phyloP scores from a whole-genome alignment of 306 rosid species.

The Quercus ilex region DNA sequence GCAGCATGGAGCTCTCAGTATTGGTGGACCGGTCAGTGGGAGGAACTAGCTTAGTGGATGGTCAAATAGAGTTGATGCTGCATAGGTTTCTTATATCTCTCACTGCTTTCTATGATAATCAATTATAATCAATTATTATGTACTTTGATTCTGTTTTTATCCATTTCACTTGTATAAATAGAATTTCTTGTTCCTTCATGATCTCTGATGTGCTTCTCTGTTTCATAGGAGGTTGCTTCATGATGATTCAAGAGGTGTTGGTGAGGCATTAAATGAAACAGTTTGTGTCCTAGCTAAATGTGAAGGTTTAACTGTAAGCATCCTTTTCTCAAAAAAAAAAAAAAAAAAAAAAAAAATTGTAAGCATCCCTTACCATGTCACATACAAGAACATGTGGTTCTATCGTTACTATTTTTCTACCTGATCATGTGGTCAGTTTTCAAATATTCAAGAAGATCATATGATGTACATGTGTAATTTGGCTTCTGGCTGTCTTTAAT shows the following conservation, averaged over 20 bases:
- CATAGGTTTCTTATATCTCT: conserved; percentile 53
- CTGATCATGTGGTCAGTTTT: neutral
- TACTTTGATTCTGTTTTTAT: neutral
- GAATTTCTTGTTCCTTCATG: conserved; percentile 1
- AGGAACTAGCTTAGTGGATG: conserved; percentile 78
- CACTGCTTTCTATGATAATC: neutral
- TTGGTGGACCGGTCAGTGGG: conserved; percentile 82
- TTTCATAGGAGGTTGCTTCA: conserved; percentile 62
- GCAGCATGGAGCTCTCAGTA: conserved; percentile 57
- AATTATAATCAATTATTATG: neutral
- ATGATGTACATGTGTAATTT: neutral
- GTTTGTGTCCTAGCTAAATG: conserved; percentile 64
- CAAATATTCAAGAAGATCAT: neutral
- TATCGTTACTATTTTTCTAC: neutral
- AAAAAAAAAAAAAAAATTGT: conserved; percentile 26
- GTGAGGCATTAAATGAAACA: conserved; percentile 79
- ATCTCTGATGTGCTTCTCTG: conserved; percentile 12
- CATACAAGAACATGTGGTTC: neutral
- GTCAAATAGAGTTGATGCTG: conserved; percentile 78
- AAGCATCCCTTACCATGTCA: conserved; percentile 24
- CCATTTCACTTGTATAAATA: neutral
- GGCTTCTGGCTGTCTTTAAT: neutral
- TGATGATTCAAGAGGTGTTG: conserved; percentile 91
- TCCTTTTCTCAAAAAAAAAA: neutral
- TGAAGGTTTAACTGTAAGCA: conserved; percentile 75